Evolutionary conservation across 179 eudicot species (phyloP).

Genomic region (Corrigiola litoralis): DNA sequence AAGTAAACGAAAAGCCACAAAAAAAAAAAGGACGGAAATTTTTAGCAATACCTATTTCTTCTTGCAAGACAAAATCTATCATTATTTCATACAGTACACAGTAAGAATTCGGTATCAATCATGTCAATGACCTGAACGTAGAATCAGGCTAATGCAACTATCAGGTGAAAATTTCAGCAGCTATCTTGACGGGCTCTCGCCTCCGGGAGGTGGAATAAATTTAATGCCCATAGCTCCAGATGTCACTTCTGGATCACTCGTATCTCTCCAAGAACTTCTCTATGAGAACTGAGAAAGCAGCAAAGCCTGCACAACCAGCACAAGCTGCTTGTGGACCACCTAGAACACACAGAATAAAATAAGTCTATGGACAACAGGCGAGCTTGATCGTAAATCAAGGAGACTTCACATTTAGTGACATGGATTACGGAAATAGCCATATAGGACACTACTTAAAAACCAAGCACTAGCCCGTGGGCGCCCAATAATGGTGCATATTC

Average conservation of each 20-base stretch:
- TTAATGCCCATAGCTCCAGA: slow-evolving; percentile 4
- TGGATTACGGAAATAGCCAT: too few species aligned
- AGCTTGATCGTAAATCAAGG: not conserved
- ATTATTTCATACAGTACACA: not conserved
- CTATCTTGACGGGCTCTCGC: not conserved
- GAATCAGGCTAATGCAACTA: slow-evolving; percentile 6
- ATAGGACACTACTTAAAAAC: not conserved
- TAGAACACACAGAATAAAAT: slow-evolving; percentile 25
- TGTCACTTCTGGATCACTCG: slow-evolving; percentile 28
- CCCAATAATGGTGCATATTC: too few species aligned
- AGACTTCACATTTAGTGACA: not conserved
- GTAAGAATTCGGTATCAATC: not conserved
- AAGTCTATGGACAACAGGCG: not conserved
- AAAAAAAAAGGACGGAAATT: too few species aligned
- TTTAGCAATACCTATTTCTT: too few species aligned
- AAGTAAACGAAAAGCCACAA: too few species aligned
- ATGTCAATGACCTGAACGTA: not conserved
- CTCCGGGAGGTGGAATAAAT: not conserved
- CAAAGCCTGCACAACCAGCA: slow-evolving; percentile 88
- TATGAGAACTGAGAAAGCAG: slow-evolving; percentile 79
- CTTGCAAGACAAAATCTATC: too few species aligned
- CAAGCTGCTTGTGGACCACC: slow-evolving; percentile 97
- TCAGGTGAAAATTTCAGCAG: not conserved
- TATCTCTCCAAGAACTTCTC: slow-evolving; percentile 78
- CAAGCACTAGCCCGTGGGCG: not conserved